These are phyloP conservation scores for Trichoderma guizhouense DNA, from an alignment of 2,329 filamentous ascomycete genomes.

Conservation along the genomic window DNA sequence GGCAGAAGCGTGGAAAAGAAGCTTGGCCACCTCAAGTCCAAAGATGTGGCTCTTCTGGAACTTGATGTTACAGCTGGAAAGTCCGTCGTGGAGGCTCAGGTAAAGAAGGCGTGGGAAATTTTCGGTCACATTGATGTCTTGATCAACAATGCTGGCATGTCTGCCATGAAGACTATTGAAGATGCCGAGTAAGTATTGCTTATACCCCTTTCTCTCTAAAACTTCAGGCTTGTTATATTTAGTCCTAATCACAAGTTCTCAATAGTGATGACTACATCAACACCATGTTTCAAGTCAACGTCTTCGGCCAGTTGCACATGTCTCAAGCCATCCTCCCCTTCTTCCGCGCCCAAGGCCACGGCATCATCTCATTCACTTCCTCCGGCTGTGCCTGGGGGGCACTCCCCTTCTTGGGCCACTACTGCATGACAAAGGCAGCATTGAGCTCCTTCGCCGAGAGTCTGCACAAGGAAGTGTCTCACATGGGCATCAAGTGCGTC, in stretches of 20 bases:
- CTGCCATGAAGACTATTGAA: constrained; percentile 27
- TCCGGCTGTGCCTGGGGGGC: constrained; percentile 28
- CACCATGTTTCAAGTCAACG: constrained; percentile 29
- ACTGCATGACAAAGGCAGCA: constrained; percentile 31
- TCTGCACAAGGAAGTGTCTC: constrained; percentile 29
- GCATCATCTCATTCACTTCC: constrained; percentile 31
- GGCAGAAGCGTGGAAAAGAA: constrained; percentile 27
- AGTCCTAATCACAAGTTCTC: background rate
- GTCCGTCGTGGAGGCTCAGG: constrained; percentile 22
- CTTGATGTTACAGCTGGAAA: constrained; percentile 29
- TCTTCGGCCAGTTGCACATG: constrained; percentile 29
- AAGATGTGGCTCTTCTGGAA: constrained; percentile 28
- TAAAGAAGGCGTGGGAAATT: constrained; percentile 29
- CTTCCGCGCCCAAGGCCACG: constrained; percentile 26
- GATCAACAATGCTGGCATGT: constrained; percentile 36
- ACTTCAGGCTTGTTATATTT: background rate
- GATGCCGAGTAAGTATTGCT: constrained; percentile 30
- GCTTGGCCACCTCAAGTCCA: constrained; percentile 26
- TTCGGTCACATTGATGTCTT: constrained; percentile 34
- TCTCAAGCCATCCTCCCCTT: constrained; percentile 29
- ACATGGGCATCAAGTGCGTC: constrained; percentile 29
- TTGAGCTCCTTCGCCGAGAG: constrained; percentile 29
- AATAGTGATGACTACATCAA: constrained; percentile 25
- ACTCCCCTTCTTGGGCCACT: constrained; percentile 32
- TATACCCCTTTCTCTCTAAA: background rate